Base-by-base conservation (phyloP, 2,329 filamentous ascomycete species). In the Aspergillus oerlinghausenensis region DNA sequence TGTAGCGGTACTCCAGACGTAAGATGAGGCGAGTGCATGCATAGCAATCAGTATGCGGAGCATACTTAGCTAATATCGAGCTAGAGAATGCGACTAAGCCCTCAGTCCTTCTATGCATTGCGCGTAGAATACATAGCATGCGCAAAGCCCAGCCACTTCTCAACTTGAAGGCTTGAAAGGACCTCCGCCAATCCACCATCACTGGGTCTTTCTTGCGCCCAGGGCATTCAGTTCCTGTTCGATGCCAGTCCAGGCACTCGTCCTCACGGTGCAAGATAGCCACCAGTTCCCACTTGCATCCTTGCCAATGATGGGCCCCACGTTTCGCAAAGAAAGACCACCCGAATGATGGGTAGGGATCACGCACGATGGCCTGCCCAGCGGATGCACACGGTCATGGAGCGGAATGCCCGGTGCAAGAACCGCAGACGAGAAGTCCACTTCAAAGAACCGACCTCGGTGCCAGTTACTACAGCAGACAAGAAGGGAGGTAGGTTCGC, bases 381-480 rank as follows among this genome's bases (percentile, higher is more conserved):
- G 21, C 1, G 26, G 3, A 42, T 53, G 54, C 19, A 51, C 35
- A 6, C 57, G 38, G 23, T 52, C 26, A 1, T 7, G 6, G 3
- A 11, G 9, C 2, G 42, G n/a, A 9, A 10, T 17, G 8, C 49
- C 52, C 10, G 19, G 8, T 61, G 38, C 53, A 35, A 64, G 9
- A 32, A 71, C 42, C 14, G 66, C 62, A 25, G 56, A 42, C 43
- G 67, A 66, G 50, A 80, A 79, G 61, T 79, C 75, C 6, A 67
- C 62, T 1, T 70, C 62, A 47, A 70, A 73, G 23, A 79, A 63
- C 40, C 70, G 64, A 7, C 66, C 73, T 47, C 71, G 71, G 4
- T 69, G 64, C 74, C 75, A 77, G 58, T 79, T 80, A 8, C 67
- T 73, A 38, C 73, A 67, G 2, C 62, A 55, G n/a, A 79, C 53